phyloP scores from a whole-genome alignment of 352 stramenopile species.

The Globisporangium mamillatum region DNA sequence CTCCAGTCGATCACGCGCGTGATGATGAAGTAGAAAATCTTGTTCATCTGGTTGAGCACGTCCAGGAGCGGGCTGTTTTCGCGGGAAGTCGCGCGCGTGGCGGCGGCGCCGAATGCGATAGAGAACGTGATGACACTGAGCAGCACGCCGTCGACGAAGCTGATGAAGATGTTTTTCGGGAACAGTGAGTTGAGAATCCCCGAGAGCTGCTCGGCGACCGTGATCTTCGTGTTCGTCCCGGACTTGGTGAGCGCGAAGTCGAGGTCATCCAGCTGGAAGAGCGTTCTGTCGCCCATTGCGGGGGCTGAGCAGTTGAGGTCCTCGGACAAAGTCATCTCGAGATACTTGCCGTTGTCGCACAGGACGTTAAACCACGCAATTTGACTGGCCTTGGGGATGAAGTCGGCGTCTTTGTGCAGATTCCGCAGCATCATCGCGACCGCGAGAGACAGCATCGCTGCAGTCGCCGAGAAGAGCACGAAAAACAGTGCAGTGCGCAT shows the following conservation, averaged over 20 bases:
- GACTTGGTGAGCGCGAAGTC: constrained; percentile 17
- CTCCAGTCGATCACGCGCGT: constrained; percentile 62
- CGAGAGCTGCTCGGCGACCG: constrained; percentile 48
- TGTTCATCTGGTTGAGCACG: constrained; percentile 65
- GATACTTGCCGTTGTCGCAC: constrained; percentile 38
- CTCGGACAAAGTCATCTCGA: constrained; percentile 27
- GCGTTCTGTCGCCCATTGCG: constrained; percentile 23
- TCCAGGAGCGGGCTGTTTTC: constrained; percentile 57
- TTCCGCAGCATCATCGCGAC: constrained; percentile 42
- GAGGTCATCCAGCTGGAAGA: constrained; percentile 49
- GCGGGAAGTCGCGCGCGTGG: constrained; percentile 42
- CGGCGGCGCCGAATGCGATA: constrained; percentile 56
- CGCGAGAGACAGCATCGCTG: constrained; percentile 32
- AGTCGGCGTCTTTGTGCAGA: constrained; percentile 23
- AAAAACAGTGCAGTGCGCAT: constrained; percentile 54
- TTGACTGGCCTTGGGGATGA: background rate
- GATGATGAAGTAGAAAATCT: constrained; percentile 71
- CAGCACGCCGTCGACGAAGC: constrained; percentile 48
- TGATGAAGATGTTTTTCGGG: constrained; percentile 54
- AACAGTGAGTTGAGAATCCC: constrained; percentile 55
- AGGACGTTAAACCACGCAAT: constrained; percentile 23
- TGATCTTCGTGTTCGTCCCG: constrained; percentile 32
- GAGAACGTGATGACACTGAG: constrained; percentile 66
- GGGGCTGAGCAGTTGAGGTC: constrained; percentile 23
- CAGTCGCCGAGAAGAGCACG: constrained; percentile 33